phyloP scores from a whole-genome alignment of 164 flowering plant species.

The Vitis amurensis region DNA sequence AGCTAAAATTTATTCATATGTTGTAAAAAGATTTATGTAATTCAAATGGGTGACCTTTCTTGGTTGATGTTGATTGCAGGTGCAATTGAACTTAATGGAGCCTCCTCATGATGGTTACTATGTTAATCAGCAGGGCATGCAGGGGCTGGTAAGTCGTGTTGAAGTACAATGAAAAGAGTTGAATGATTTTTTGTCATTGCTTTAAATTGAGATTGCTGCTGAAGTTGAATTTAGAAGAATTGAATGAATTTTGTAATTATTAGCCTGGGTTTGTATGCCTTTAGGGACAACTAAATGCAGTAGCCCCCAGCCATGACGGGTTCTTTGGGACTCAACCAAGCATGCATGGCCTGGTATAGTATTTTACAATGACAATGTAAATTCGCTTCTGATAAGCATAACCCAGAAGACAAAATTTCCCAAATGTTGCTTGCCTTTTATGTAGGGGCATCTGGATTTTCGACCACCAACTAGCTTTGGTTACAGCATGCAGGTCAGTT shows the following conservation, averaged over 20 bases:
- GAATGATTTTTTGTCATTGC: no score
- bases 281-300: constrained; percentile 61
- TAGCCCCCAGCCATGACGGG: constrained; percentile 52
- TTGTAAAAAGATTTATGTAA: neutral
- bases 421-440: neutral
- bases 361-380: neutral
- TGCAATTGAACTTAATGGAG: constrained; percentile 67
- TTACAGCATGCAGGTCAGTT: constrained; percentile 48
- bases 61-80: constrained; percentile 24
- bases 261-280: constrained; percentile 6
- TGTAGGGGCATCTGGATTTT: constrained; percentile 60
- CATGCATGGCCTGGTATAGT: constrained; percentile 63
- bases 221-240: neutral
- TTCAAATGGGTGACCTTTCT: neutral
- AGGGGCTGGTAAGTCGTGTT: constrained; percentile 54
- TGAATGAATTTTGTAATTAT: neutral
- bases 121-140: constrained; percentile 57
- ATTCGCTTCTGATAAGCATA: no score
- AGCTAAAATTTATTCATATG: neutral
- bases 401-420: neutral
- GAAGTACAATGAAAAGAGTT: neutral
- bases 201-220: neutral
- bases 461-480: constrained; percentile 41
- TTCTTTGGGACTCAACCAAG: constrained; percentile 60
- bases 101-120: constrained; percentile 66